Evolutionary conservation across 257 asterid genomes (phyloP).

Genomic region (Ajuga chamaepitys): DNA sequence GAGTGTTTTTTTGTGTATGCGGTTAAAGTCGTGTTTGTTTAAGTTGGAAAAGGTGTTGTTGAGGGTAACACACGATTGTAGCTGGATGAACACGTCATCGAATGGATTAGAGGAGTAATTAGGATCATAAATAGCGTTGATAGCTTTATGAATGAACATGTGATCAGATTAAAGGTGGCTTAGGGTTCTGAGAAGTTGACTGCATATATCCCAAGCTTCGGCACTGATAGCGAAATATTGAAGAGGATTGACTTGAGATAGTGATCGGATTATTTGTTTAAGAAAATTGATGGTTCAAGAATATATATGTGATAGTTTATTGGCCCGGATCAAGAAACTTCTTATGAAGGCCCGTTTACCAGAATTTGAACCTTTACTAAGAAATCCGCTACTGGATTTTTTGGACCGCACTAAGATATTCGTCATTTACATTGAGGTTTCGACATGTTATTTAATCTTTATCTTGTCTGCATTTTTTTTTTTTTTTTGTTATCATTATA

Average conservation of each 20-base stretch:
- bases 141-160: conserved; percentile 22
- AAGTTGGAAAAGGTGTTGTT: conserved; percentile 33
- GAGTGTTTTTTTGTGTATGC: conserved; percentile 36
- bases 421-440: conserved; percentile 46
- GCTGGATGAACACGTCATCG: conserved; percentile 17
- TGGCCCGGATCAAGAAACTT: conserved; percentile 53
- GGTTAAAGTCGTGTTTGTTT: conserved; percentile 28
- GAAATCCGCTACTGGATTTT: conserved; percentile 59
- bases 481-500: too few species aligned
- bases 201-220: conserved; percentile 59
- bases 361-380: conserved; percentile 47
- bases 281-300: conserved; percentile 31
- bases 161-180: conserved; percentile 38
- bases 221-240: conserved; percentile 62
- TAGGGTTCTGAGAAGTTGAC: conserved; percentile 40
- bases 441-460: conserved; percentile 15
- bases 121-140: conserved; percentile 17
- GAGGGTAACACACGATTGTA: conserved; percentile 22
- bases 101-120: conserved; percentile 5
- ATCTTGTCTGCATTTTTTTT: conserved; percentile 42
- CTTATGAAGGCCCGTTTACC: conserved; percentile 29
- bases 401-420: conserved; percentile 55
- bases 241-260: conserved; percentile 43
- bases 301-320: conserved; percentile 38
- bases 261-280: conserved; percentile 19